These are phyloP conservation scores for Schizophyllum commune DNA, from an alignment of 1,284 basidiomycete genomes.

Conservation along the genomic window DNA sequence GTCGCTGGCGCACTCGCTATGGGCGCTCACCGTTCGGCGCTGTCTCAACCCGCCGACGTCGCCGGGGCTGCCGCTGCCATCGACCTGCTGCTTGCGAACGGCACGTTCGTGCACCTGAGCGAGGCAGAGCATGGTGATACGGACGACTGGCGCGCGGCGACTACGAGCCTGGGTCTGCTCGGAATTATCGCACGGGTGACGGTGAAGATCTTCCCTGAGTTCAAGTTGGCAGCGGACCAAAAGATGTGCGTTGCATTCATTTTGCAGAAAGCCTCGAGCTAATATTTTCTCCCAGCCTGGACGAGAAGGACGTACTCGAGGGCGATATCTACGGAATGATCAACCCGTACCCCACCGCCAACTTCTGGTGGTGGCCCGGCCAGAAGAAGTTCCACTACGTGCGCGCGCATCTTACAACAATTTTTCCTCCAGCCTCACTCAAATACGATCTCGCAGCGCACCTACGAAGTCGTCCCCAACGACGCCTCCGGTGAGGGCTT, in stretches of 20 bases:
- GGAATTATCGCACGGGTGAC: slow-evolving; percentile 27
- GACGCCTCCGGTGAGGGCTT: slow-evolving; percentile 22
- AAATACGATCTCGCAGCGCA: slow-evolving; percentile 25
- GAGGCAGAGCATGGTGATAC: slow-evolving; percentile 20
- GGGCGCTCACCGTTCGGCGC: slow-evolving; percentile 28
- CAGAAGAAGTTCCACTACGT: neutral
- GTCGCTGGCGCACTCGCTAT: slow-evolving; percentile 30
- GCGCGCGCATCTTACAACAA: slow-evolving; percentile 7
- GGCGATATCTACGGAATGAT: slow-evolving; percentile 23
- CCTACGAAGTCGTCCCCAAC: slow-evolving; percentile 23
- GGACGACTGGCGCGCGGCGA: slow-evolving; percentile 27
- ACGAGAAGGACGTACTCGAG: slow-evolving; percentile 24
- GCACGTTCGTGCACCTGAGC: slow-evolving; percentile 16
- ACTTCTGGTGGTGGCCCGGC: slow-evolving; percentile 23
- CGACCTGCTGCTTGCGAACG: slow-evolving; percentile 29
- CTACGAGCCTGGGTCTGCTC: slow-evolving; percentile 27
- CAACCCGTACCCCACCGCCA: slow-evolving; percentile 28
- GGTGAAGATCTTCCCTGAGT: slow-evolving; percentile 21
- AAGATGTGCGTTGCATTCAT: slow-evolving; percentile 6
- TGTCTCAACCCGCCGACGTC: slow-evolving; percentile 27
- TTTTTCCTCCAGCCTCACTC: neutral
- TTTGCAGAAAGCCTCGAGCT: neutral
- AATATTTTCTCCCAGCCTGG: slow-evolving; percentile 6
- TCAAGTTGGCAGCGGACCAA: slow-evolving; percentile 19
- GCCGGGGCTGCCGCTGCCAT: slow-evolving; percentile 24